Percentiles rank a stretch among this genome's conserved stretches.
Conservation (phyloP, 108 stramenopile species). For the Schizochytrium sp. region DNA sequence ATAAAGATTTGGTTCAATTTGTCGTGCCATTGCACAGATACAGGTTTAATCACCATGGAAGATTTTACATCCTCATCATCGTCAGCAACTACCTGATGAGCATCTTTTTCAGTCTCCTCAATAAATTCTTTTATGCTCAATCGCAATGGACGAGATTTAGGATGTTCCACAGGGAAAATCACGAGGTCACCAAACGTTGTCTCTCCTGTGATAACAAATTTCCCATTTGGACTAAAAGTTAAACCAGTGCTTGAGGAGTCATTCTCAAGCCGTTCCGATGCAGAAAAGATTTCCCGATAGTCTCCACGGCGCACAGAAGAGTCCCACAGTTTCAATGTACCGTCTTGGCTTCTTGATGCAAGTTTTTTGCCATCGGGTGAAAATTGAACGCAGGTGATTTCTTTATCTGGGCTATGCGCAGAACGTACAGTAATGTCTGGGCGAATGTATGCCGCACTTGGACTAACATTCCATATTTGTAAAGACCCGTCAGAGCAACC, state of each 20-base stretch:
- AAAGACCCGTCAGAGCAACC: constrained; percentile 37
- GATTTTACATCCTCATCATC: background rate
- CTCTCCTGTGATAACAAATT: background rate
- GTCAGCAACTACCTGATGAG: background rate
- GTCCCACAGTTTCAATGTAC: constrained; percentile 44
- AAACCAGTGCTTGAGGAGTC: background rate
- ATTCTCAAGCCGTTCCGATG: background rate
- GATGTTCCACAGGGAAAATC: background rate
- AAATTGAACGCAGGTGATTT: background rate
- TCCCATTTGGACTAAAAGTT: constrained; percentile 7
- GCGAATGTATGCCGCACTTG: background rate
- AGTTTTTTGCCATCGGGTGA: constrained; percentile 14
- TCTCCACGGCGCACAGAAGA: background rate
- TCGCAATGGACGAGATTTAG: background rate
- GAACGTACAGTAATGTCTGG: background rate
- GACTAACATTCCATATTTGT: background rate
- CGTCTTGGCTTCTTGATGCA: background rate
- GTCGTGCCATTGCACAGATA: constrained; percentile 18
- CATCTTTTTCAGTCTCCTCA: background rate
- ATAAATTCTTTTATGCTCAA: background rate
- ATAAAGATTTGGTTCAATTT: constrained; percentile 44
- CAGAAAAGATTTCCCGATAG: background rate
- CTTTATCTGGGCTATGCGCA: background rate
- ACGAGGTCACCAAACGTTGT: constrained; percentile 37
- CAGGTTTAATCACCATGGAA: background rate